Evolutionary conservation across 306 rosid species (phyloP), one percentile per base, ranked within the genome.

Genomic region (Casuarina cunninghamiana): DNA sequence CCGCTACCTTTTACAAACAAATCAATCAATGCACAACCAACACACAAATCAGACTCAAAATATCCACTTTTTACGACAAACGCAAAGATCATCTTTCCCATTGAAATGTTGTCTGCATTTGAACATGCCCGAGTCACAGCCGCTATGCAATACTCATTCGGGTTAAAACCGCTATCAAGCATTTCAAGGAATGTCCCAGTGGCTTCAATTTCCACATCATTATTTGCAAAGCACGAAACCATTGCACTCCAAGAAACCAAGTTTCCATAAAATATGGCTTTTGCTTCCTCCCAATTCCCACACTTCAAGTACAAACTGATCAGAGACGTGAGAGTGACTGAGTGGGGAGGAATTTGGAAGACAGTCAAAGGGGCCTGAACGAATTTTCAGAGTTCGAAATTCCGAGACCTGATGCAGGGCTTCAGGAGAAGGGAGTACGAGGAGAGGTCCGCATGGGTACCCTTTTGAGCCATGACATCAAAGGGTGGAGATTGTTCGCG

Each of bases 11-110:
- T 86, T 0, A 21, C 84, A 80, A 83, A 84, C 94, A 86, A 83
- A 75, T 88, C 94, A 46, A 86, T 88, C 66, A 90, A 75, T 2
- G 80, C 90, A 83, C 94, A 90, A 3, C 94, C 94, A 66, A 90
- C 92, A 69, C 82, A 86, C 11, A 90, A 87, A 83, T 84, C 77
- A 43, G 87, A 81, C 43, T 77, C 78, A 54, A 90, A 83, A 60
- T 81, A 88, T 3, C 94, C 90, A 61, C 80, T 83, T 75, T 90
- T 90, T 1, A 88, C 19, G 0, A 86, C 16, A 73, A 81, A 79
- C 0, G 84, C 92, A 62, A 88, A 86, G 21, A 88, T 35, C 2
- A 41, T 57, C 37, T 37, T 70, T 5, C 94, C 86, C 6, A 54
- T 10, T 2, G 78, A 19, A 3, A 71, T 71, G 72, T 71, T 76